phyloP scores from a whole-genome alignment of 805 yeast species.

The Wickerhamomyces strasburgensis region DNA sequence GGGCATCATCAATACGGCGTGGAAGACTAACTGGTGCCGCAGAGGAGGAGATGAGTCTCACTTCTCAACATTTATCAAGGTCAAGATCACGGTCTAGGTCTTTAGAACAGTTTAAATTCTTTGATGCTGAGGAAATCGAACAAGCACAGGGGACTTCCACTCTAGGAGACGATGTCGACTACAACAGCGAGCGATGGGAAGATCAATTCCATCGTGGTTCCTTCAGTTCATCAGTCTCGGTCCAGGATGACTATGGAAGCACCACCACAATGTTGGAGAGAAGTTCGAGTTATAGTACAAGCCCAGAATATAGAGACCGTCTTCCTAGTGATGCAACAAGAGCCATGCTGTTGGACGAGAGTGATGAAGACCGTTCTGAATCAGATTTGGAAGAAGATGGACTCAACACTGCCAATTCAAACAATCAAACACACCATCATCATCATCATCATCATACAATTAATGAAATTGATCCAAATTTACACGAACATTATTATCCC shows the following conservation, averaged over 20 bases:
- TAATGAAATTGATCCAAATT: slow-evolving; percentile 24
- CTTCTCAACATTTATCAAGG: no score
- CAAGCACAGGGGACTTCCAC: slow-evolving; percentile 87
- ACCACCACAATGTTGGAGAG: slow-evolving; percentile 17
- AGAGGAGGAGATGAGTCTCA: slow-evolving; percentile 8
- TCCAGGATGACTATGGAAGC: slow-evolving; percentile 21
- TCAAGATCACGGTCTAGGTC: slow-evolving; percentile 33
- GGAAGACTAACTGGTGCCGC: slow-evolving; percentile 13
- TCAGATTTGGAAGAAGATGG: slow-evolving; percentile 24
- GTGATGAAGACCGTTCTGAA: slow-evolving; percentile 31
- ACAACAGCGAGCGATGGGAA: slow-evolving; percentile 66
- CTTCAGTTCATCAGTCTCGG: slow-evolving; percentile 24
- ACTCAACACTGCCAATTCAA: slow-evolving; percentile 23
- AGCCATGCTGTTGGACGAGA: slow-evolving; percentile 24
- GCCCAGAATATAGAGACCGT: slow-evolving; percentile 33
- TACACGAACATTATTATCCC: slow-evolving; percentile 42
- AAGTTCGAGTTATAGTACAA: slow-evolving; percentile 28
- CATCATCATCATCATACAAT: neutral
- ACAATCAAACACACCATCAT: slow-evolving; percentile 11
- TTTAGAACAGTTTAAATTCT: slow-evolving; percentile 62
- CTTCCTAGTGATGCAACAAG: slow-evolving; percentile 33
- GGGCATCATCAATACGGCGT: slow-evolving; percentile 26
- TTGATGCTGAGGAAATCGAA: slow-evolving; percentile 77
- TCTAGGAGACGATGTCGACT: slow-evolving; percentile 59
- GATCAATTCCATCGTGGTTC: slow-evolving; percentile 40